Evolutionary conservation across 768 basidiomycete species (phyloP), one percentile per base, ranked within the genome.

Genomic region (Roridomyces roridus): DNA sequence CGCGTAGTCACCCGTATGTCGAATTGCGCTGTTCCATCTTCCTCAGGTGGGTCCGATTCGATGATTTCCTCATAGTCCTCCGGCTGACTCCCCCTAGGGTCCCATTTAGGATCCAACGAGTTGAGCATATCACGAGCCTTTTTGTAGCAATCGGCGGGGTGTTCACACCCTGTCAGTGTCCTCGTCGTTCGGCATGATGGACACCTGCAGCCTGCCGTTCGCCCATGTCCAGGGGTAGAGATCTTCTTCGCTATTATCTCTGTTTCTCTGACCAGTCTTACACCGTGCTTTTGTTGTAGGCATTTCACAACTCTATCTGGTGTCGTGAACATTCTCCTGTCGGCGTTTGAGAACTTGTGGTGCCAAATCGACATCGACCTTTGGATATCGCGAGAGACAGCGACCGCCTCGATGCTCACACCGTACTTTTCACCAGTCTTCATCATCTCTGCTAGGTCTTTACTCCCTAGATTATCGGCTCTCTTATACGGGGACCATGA

Each of bases 71-170:
- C 55, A 4, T 45, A 53, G 21, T 62, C 60, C 15, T 53, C 55
- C 0, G 60, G 60, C 20, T 57, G 56, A 4, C 10, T 12, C 4
- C 3, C 12, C 0, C 37, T 0, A 1, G 62, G 59, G 34, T 57
- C 46, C 62, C 59, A 63, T 40, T 63, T 60, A 1, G 25, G 9
- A 6, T 39, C 28, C 0, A 59, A 18, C 11, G 18, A 11, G 8
- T 51, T 23, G 26, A 59, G 17, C 0, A 63, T n/a, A 7, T 50
- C 17, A 17, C 24, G 12, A 4, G 62, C 62, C 29, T 44, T 25
- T 5, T 17, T n/a, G 31, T 34, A 55, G 47, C 58, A 63, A 3
- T 21, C 10, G 25, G 59, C 21, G 0, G 61, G 62, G 24, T 59
- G 14, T 9, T 25, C 37, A 47, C 58, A 63, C 1, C 21, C n/a